Evolutionary conservation across 2,329 filamentous ascomycete genomes (phyloP).

Genomic region (Diaporthe eres): DNA sequence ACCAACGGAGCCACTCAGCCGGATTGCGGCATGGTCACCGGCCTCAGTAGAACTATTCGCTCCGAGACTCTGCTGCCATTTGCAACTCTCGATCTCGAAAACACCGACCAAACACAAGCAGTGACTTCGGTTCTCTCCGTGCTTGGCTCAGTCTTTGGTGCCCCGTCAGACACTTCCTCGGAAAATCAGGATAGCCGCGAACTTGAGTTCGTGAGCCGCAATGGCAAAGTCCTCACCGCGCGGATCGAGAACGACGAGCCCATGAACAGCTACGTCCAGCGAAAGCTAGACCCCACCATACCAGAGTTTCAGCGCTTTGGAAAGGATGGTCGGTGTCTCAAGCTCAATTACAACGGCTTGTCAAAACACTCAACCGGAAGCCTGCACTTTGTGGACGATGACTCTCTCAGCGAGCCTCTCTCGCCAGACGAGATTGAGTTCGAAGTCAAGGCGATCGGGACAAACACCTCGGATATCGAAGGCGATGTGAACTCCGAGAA

Average conservation of each 20-base stretch:
- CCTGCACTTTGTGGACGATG: conserved; percentile 17
- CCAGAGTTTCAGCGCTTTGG: conserved; percentile 58
- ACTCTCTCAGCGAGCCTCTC: neutral
- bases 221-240: conserved; percentile 55
- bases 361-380: neutral
- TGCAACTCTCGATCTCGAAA: conserved; percentile 62
- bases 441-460: conserved; percentile 49
- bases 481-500: conserved; percentile 54
- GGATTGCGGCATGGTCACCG: conserved; percentile 58
- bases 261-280: conserved; percentile 60
- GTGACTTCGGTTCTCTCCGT: conserved; percentile 50
- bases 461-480: conserved; percentile 47
- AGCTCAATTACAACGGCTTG: neutral
- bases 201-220: conserved; percentile 59
- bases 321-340: conserved; percentile 1
- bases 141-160: conserved; percentile 54
- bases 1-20: conserved; percentile 44
- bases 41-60: conserved; percentile 60
- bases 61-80: conserved; percentile 61
- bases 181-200: conserved; percentile 52
- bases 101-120: conserved; percentile 42
- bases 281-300: conserved; percentile 55
- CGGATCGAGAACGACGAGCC: conserved; percentile 56
- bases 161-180: conserved; percentile 15
- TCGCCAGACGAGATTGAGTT: conserved; percentile 51